Conservation (phyloP, 495 filamentous ascomycete genomes). For the Ramalina peruviana region DNA sequence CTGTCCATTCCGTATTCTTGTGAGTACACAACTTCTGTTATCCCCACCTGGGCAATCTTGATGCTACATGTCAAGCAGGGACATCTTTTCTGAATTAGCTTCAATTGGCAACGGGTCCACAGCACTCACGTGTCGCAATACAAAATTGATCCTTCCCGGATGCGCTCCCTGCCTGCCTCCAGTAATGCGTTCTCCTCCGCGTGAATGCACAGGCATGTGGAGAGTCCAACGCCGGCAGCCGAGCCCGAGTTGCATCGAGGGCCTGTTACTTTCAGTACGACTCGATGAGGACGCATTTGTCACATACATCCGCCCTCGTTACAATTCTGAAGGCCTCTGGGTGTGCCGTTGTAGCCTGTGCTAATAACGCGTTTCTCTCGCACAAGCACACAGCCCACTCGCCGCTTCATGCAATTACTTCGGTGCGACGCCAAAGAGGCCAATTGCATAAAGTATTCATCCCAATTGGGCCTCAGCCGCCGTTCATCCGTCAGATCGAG, state of each 20-base stretch:
- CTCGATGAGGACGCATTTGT: not conserved
- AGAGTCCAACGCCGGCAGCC: conserved; percentile 55
- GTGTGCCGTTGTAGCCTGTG: conserved; percentile 97
- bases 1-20: conserved; percentile 88
- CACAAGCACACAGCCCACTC: conserved; percentile 91
- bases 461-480: conserved; percentile 85
- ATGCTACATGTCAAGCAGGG: conserved; percentile 97
- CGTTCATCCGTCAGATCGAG: conserved; percentile 65
- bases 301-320: conserved; percentile 77
- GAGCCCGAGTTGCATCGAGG: conserved; percentile 66
- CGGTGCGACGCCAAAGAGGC: conserved; percentile 82
- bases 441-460: conserved; percentile 94
- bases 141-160: conserved; percentile 61
- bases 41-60: conserved; percentile 93
- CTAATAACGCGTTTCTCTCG: conserved; percentile 76
- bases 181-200: conserved; percentile 94
- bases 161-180: conserved; percentile 83
- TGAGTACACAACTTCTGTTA: conserved; percentile 86
- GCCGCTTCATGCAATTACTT: conserved; percentile 95
- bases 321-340: conserved; percentile 73
- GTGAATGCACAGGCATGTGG: conserved; percentile 86
- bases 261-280: conserved; percentile 23
- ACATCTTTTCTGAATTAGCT: conserved; percentile 34
- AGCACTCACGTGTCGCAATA: conserved; percentile 73
- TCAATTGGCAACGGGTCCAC: not conserved